Evolutionary conservation across 2,329 filamentous ascomycete species (phyloP).

Genomic region (Monosporascus sp.): DNA sequence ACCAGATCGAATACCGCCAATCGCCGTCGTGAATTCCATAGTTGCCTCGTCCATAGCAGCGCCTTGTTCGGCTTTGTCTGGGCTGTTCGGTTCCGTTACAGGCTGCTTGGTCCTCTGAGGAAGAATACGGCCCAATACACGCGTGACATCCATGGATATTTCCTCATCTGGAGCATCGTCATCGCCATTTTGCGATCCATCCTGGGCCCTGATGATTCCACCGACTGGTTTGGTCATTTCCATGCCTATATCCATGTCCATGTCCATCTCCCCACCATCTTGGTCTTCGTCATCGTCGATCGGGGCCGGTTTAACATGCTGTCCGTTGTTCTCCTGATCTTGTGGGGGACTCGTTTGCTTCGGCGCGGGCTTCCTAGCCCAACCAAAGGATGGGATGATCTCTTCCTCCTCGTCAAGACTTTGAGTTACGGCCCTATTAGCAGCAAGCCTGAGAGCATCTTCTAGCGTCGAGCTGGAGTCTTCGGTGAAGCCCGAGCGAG

Average conservation of each 20-base stretch:
- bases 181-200: constrained; percentile 25
- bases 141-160: constrained; percentile 93
- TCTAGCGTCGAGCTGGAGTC: constrained; percentile 72
- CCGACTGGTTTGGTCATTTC: constrained; percentile 53
- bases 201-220: constrained; percentile 38
- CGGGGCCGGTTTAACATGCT: constrained; percentile 11
- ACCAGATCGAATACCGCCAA: constrained; percentile 60
- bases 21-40: constrained; percentile 80
- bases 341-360: constrained; percentile 20
- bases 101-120: constrained; percentile 31
- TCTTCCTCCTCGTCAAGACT: constrained; percentile 63
- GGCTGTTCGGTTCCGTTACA: constrained; percentile 16
- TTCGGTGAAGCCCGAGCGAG: constrained; percentile 45
- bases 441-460: constrained; percentile 69
- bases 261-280: constrained; percentile 28
- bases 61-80: constrained; percentile 26
- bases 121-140: constrained; percentile 74
- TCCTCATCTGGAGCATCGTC: constrained; percentile 55
- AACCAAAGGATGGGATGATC: constrained; percentile 71
- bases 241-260: constrained; percentile 47
- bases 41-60: constrained; percentile 56
- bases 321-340: constrained; percentile 42
- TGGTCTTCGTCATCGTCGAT: constrained; percentile 22
- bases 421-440: constrained; percentile 69
- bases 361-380: constrained; percentile 54